These are phyloP conservation scores for Handroanthus guayacan DNA, from an alignment of 257 asterid genomes.

Conservation along the genomic window DNA sequence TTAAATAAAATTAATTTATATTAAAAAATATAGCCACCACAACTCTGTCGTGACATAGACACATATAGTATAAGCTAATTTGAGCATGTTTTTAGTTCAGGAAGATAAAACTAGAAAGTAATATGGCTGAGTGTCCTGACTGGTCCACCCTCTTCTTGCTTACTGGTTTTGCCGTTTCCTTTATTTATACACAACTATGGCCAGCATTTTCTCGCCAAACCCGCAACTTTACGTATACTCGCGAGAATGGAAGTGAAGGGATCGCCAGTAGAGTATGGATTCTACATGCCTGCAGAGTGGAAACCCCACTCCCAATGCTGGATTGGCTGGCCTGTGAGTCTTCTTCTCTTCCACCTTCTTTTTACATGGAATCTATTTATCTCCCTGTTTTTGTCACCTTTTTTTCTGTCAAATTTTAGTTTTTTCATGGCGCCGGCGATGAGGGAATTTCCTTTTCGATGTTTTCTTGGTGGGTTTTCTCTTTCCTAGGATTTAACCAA, in stretches of 20 bases:
- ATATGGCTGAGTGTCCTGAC: no score
- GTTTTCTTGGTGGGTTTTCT: not conserved
- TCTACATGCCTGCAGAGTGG: constrained; percentile 90
- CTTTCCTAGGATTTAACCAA: not conserved
- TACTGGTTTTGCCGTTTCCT: no score
- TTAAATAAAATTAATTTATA: no score
- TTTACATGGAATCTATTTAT: not conserved
- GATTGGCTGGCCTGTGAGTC: constrained; percentile 95
- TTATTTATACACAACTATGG: no score
- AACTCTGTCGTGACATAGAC: no score
- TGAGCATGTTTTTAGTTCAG: no score
- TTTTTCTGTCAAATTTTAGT: not conserved
- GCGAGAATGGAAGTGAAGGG: constrained; percentile 62
- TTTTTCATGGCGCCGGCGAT: not conserved
- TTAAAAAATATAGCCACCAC: no score
- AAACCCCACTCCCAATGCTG: constrained; percentile 72
- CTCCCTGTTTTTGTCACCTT: not conserved
- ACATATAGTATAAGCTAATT: no score
- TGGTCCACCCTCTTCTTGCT: no score
- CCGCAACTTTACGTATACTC: not conserved
- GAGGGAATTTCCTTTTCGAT: not conserved
- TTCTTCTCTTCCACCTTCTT: not conserved
- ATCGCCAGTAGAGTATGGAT: constrained; percentile 69
- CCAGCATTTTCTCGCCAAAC: no score
- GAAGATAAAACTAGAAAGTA: no score